phyloP scores from a whole-genome alignment of 2,329 filamentous ascomycete genomes.

The Xenoacremonium recifei region DNA sequence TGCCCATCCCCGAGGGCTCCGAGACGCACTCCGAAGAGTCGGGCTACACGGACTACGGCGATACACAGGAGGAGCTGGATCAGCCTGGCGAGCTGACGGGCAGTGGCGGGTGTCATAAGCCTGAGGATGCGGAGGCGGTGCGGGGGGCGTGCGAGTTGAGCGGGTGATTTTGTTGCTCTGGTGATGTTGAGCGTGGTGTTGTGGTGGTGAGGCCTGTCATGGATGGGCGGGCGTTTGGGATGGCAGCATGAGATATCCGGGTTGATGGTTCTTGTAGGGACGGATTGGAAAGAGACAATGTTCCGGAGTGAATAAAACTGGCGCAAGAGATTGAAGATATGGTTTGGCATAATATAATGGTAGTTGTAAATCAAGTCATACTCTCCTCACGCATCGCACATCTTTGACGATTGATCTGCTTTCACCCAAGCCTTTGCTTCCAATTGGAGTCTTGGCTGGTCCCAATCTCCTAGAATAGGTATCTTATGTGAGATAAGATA shows the following conservation, averaged over 20 bases:
- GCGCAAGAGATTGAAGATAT: no score
- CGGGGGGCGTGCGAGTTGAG: constrained; percentile 9
- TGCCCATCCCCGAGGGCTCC: constrained; percentile 65
- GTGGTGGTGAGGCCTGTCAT: neutral
- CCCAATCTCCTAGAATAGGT: no score
- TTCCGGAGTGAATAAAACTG: no score
- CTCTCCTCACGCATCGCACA: no score
- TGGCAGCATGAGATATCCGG: neutral
- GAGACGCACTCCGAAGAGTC: constrained; percentile 57
- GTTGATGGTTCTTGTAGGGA: neutral
- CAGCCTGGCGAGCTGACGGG: constrained; percentile 42
- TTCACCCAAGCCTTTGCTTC: no score
- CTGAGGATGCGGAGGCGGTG: constrained; percentile 1
- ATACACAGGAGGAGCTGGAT: constrained; percentile 45
- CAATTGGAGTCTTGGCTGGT: no score
- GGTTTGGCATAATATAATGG: no score
- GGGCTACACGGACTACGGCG: constrained; percentile 40
- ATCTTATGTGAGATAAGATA: no score
- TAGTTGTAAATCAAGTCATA: no score
- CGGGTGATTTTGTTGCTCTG: constrained; percentile 1
- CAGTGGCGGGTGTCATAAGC: constrained; percentile 27
- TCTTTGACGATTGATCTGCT: no score
- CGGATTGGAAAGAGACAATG: neutral
- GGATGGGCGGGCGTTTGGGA: neutral
- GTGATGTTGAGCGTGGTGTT: constrained; percentile 1